Conservation (phyloP, 495 filamentous ascomycete genomes). For the Penicillium herquei region DNA sequence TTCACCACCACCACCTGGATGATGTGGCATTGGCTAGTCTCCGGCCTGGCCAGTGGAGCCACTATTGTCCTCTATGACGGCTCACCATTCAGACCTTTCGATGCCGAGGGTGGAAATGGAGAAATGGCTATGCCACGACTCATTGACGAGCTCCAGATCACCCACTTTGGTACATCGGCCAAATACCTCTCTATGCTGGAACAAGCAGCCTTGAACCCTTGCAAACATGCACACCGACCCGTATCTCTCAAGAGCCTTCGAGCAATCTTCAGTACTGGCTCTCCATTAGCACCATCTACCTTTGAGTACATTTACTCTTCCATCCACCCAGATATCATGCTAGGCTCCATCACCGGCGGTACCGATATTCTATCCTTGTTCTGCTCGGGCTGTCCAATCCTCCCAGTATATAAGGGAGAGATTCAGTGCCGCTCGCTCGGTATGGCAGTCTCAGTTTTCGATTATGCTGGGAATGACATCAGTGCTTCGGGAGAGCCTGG, state of each 20-base stretch:
- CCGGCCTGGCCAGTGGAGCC: slow-evolving; percentile 72
- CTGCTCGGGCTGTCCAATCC: slow-evolving; percentile 77
- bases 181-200: slow-evolving; percentile 92
- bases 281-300: slow-evolving; percentile 86
- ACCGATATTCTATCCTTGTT: slow-evolving; percentile 96
- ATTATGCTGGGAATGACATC: slow-evolving; percentile 55
- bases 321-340: slow-evolving; percentile 71
- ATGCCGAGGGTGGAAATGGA: slow-evolving; percentile 49
- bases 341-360: slow-evolving; percentile 83
- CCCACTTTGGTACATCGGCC: slow-evolving; percentile 89
- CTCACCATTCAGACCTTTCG: slow-evolving; percentile 73
- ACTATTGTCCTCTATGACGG: slow-evolving; percentile 87
- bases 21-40: slow-evolving; percentile 98
- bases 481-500: slow-evolving; percentile 64
- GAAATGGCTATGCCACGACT: slow-evolving; percentile 69
- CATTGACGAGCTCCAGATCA: slow-evolving; percentile 70
- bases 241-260: slow-evolving; percentile 56
- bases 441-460: slow-evolving; percentile 82
- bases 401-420: slow-evolving; percentile 84
- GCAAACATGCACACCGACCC: slow-evolving; percentile 43
- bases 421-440: slow-evolving; percentile 88
- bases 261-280: slow-evolving; percentile 91
- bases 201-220: slow-evolving; percentile 69
- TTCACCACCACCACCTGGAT: slow-evolving; percentile 93
- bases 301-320: slow-evolving; percentile 84